These are phyloP conservation scores for Neurospora sp. DNA, from an alignment of 495 filamentous ascomycete species.

Conservation along the genomic window DNA sequence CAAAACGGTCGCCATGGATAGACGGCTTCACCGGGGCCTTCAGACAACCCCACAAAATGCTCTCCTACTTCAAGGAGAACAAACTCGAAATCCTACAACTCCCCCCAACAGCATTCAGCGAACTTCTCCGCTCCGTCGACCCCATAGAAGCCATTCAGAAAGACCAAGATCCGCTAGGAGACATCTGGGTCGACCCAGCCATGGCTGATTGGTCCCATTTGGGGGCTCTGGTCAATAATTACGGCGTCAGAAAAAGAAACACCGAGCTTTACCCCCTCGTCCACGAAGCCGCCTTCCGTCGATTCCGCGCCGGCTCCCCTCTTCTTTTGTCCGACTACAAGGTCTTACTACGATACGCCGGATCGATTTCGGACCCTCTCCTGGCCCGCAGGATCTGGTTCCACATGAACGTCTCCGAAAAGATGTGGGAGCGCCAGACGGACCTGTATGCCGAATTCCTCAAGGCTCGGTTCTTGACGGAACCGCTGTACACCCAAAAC, in stretches of 20 bases:
- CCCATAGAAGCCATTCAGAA: constrained; percentile 13
- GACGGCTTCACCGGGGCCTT: not conserved
- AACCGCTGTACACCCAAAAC: constrained; percentile 24
- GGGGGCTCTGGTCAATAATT: constrained; percentile 18
- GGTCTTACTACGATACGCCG: constrained; percentile 24
- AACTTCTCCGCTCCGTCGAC: constrained; percentile 27
- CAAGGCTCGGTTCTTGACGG: constrained; percentile 26
- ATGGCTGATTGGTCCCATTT: constrained; percentile 17
- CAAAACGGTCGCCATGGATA: not conserved
- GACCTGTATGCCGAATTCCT: constrained; percentile 21
- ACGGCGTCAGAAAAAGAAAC: constrained; percentile 23
- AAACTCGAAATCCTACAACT: constrained; percentile 4
- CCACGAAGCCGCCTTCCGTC: constrained; percentile 9
- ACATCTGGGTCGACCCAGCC: constrained; percentile 12
- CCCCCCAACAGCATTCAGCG: constrained; percentile 26
- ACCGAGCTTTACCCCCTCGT: constrained; percentile 11
- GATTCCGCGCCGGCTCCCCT: constrained; percentile 12
- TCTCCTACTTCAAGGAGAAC: constrained; percentile 3
- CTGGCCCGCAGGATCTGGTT: constrained; percentile 15
- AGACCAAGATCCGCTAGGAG: constrained; percentile 16
- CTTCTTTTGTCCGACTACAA: constrained; percentile 21
- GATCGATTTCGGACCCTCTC: constrained; percentile 18
- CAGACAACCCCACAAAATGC: not conserved
- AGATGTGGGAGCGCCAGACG: constrained; percentile 7
- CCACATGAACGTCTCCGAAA: not conserved